Percentiles rank a stretch among this genome's conserved stretches.
Evolutionary conservation across 805 yeast genomes (phyloP).

Genomic region (Starmerella stellata): DNA sequence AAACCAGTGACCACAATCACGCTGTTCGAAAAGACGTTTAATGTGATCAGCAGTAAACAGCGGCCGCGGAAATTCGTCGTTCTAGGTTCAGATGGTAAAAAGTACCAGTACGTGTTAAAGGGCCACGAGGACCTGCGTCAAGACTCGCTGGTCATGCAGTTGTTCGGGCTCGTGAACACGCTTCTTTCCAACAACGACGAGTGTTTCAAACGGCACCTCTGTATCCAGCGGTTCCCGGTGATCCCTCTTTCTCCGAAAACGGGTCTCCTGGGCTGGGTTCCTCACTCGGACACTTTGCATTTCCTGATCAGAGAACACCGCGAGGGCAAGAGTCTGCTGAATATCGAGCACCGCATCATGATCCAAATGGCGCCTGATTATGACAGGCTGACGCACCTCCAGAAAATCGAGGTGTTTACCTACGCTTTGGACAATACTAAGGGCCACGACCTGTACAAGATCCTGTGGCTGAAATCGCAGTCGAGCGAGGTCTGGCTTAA

Average conservation of each 20-base stretch:
- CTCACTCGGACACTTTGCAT: conserved; percentile 92
- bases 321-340: conserved; percentile 72
- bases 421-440: conserved; percentile 88
- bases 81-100: conserved; percentile 81
- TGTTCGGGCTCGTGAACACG: conserved; percentile 88
- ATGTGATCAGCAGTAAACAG: conserved; percentile 87
- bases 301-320: conserved; percentile 80
- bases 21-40: conserved; percentile 61
- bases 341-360: conserved; percentile 91
- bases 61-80: conserved; percentile 74
- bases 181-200: conserved; percentile 78
- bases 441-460: conserved; percentile 90
- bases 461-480: conserved; percentile 86
- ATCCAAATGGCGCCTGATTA: conserved; percentile 95
- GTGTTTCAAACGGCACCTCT: conserved; percentile 87
- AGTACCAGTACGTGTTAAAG: conserved; percentile 63
- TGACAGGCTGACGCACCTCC: conserved; percentile 70
- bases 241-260: conserved; percentile 92
- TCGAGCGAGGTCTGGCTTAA: conserved; percentile 97
- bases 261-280: conserved; percentile 95
- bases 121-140: conserved; percentile 98
- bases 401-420: conserved; percentile 91
- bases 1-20: conserved; percentile 56
- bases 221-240: conserved; percentile 80
- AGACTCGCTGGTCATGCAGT: conserved; percentile 92